These are phyloP conservation scores for Saccharomyces hybrid DNA, from an alignment of 1,139 yeast species.

Conservation along the genomic window DNA sequence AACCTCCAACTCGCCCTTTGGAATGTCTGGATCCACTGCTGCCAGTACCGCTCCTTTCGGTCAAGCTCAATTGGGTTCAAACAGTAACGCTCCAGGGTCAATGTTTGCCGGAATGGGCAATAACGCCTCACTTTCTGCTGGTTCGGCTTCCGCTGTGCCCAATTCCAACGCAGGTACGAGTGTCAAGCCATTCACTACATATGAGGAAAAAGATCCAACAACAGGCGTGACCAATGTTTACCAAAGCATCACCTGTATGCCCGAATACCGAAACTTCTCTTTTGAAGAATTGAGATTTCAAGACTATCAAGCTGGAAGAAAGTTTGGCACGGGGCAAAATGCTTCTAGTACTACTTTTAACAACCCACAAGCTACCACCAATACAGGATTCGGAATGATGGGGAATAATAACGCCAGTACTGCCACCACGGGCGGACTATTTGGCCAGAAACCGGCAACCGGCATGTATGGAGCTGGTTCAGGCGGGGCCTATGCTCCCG, in stretches of 20 bases:
- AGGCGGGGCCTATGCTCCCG: conserved; percentile 34
- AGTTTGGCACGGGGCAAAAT: conserved; percentile 24
- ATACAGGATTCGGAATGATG: conserved; percentile 17
- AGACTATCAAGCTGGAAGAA: conserved; percentile 75
- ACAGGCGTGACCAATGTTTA: conserved; percentile 51
- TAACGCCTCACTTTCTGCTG: conserved; percentile 24
- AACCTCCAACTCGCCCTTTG: conserved; percentile 25
- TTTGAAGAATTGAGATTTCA: conserved; percentile 83
- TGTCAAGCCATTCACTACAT: conserved; percentile 55
- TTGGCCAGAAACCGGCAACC: conserved; percentile 23
- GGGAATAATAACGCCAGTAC: conserved; percentile 15
- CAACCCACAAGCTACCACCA: conserved; percentile 30
- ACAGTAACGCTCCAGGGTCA: conserved; percentile 6
- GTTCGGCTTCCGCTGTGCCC: conserved; percentile 23
- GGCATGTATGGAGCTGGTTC: conserved; percentile 9
- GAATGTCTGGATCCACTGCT: background rate
- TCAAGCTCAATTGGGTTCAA: conserved; percentile 4
- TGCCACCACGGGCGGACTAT: conserved; percentile 23
- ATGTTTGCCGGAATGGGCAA: conserved; percentile 10
- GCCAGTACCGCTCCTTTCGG: background rate
- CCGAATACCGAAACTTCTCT: conserved; percentile 73
- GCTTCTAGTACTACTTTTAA: conserved; percentile 24
- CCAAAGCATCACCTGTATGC: conserved; percentile 81
- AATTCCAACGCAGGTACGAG: conserved; percentile 54
- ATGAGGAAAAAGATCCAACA: conserved; percentile 65